A percentile compares a stretch with the other conserved stretches of the same genome.
phyloP scores from a whole-genome alignment of 2,329 filamentous ascomycete species.

The Fusarium denticulatum region DNA sequence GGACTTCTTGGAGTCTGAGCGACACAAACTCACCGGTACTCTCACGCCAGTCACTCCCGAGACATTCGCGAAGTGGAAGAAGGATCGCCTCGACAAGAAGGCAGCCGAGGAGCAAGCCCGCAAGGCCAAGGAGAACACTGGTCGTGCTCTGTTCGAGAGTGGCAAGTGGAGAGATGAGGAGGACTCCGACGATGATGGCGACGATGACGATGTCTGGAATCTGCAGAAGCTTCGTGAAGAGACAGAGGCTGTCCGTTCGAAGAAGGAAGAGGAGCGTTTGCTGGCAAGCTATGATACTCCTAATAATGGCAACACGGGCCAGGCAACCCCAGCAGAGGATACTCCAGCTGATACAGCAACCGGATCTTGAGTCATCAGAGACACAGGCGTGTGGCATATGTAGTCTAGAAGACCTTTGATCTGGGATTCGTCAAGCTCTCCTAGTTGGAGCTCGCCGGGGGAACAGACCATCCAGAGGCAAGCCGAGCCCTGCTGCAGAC shows the following conservation, averaged over 20 bases:
- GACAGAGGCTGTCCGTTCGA: constrained; percentile 78
- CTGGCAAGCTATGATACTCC: constrained; percentile 45
- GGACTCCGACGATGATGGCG: constrained; percentile 69
- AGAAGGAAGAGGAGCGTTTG: constrained; percentile 81
- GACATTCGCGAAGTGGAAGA: constrained; percentile 96
- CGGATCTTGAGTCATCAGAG: constrained; percentile 37
- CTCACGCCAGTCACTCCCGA: constrained; percentile 95
- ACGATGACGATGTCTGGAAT: constrained; percentile 75
- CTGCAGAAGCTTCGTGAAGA: constrained; percentile 83
- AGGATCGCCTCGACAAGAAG: constrained; percentile 94
- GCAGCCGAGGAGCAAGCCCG: constrained; percentile 90
- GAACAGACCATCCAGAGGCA: constrained; percentile 44
- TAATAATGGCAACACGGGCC: constrained; percentile 12
- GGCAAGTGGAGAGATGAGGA: constrained; percentile 85
- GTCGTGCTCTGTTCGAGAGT: constrained; percentile 94
- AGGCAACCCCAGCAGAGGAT: constrained; percentile 25
- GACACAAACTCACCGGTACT: constrained; percentile 91
- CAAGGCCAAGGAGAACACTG: constrained; percentile 93
- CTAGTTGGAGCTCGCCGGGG: constrained; percentile 37
- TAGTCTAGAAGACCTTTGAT: constrained; percentile 38
- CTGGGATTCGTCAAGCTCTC: constrained; percentile 40
- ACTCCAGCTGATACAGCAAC: constrained; percentile 34
- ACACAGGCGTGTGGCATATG: constrained; percentile 26
- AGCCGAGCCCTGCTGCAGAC: constrained; percentile 45
- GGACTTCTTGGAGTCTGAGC: constrained; percentile 95